Evolutionary conservation across 768 basidiomycete species (phyloP), one percentile per base, ranked within the genome.

Genomic region (Mrakia frigida): DNA sequence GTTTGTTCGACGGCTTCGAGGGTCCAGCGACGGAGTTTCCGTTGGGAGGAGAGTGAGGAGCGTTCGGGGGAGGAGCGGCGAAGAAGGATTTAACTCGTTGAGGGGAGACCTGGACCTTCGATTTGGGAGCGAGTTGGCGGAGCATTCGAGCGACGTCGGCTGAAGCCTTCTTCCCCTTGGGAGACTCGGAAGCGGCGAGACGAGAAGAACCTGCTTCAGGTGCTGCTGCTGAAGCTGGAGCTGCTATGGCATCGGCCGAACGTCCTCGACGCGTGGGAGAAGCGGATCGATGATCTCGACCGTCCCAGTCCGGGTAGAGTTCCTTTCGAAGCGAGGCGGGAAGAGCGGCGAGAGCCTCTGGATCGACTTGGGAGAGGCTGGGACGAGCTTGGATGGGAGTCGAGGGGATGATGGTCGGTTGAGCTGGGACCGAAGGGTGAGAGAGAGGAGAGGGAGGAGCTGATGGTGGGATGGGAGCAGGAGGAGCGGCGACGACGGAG

Each of bases 281-380:
- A 6, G 67, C 33, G 3, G 74, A 56, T 6, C 56, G 70, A 14
- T 46, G 56, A 41, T 61, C 65, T 35, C 65, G 65, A 23, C 65
- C 65, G 65, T 68, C 65, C 65, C 65, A 75, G n/a, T 67, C 71
- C 0, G 76, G 76, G 52, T 73, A 77, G 37, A 71, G 60, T 28
- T 77, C 76, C 46, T 70, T 60, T 6, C 70, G 33, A 23, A 77
- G 14, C 3, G 71, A 73, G 18, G 61, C 65, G 3, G 76, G 76
- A 0, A 77, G 71, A 28, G 63, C 71, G 23, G 61, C 59, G 23
- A 77, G 63, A 3, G 60, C 43, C 39, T 73, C 71, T 14, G 56
- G 50, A 10, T 72, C 71, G 31, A 77, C 76, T 37, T 67, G 76
- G 35, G 76, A 73, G 52, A 73, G 25, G 33, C 14, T 3, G n/a